phyloP scores from a whole-genome alignment of 2,329 filamentous ascomycete species.

The Didymella glomerata region DNA sequence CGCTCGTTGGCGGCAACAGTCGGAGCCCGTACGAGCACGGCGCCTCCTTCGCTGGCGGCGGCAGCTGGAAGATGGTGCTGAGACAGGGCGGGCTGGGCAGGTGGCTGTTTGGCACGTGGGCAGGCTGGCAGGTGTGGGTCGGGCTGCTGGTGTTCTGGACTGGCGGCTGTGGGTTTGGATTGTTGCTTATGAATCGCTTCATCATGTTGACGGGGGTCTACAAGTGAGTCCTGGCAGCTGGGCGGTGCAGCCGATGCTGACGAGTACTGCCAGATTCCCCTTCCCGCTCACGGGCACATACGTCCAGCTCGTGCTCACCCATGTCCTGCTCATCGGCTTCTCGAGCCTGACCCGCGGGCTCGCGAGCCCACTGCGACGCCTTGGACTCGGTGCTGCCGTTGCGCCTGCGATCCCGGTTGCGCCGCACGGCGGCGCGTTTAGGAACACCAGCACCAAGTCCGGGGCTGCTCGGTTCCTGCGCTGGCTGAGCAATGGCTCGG shows the following conservation, averaged over 20 bases:
- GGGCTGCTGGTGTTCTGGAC: slow-evolving; percentile 59
- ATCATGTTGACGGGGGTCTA: slow-evolving; percentile 60
- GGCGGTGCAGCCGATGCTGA: too few species aligned
- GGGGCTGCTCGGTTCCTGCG: slow-evolving; percentile 39
- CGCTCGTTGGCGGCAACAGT: slow-evolving; percentile 47
- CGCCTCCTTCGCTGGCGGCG: too few species aligned
- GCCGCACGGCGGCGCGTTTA: slow-evolving; percentile 43
- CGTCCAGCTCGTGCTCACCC: slow-evolving; percentile 60
- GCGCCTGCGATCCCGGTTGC: slow-evolving; percentile 53
- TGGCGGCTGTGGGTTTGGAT: slow-evolving; percentile 57
- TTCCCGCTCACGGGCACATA: slow-evolving; percentile 62
- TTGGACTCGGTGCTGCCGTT: slow-evolving; percentile 57
- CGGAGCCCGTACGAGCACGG: slow-evolving; percentile 23
- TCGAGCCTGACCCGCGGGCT: slow-evolving; percentile 60
- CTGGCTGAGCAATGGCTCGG: slow-evolving; percentile 53
- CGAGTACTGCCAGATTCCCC: slow-evolving; percentile 62
- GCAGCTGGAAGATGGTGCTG: slow-evolving; percentile 49
- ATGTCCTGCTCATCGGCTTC: slow-evolving; percentile 57
- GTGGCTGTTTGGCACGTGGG: slow-evolving; percentile 58
- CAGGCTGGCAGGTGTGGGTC: slow-evolving; percentile 60
- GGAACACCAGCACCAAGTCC: slow-evolving; percentile 36
- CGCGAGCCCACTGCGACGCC: slow-evolving; percentile 51
- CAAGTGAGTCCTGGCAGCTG: slow-evolving; percentile 38
- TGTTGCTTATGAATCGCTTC: slow-evolving; percentile 61
- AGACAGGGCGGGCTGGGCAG: slow-evolving; percentile 57